Conservation (phyloP, 495 filamentous ascomycete species). For the Venustampulla echinocandica region DNA sequence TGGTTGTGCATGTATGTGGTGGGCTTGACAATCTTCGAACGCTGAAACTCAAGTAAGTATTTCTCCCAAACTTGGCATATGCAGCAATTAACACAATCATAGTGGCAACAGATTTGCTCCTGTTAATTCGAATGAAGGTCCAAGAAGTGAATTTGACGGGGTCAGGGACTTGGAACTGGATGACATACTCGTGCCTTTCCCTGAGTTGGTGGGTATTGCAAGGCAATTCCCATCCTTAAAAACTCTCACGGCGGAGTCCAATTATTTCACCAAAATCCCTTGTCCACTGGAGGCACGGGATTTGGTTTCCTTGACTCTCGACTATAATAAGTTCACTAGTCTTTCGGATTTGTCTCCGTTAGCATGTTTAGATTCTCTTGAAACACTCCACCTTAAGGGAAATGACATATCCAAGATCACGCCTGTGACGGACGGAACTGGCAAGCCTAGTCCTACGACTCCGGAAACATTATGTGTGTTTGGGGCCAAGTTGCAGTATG, state of each 20-base stretch:
- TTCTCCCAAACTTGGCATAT: background rate
- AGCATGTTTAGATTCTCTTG: slow-evolving; percentile 47
- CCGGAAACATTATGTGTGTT: slow-evolving; percentile 9
- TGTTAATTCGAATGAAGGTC: background rate
- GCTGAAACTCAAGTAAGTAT: slow-evolving; percentile 60
- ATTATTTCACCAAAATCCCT: slow-evolving; percentile 32
- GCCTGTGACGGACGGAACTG: slow-evolving; percentile 31
- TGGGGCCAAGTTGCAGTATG: slow-evolving; percentile 37
- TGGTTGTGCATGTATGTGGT: slow-evolving; percentile 60
- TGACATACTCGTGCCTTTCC: slow-evolving; percentile 63
- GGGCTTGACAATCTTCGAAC: slow-evolving; percentile 52
- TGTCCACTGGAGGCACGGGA: slow-evolving; percentile 32
- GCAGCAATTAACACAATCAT: slow-evolving; percentile 8
- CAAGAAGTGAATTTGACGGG: slow-evolving; percentile 37
- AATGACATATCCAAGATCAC: slow-evolving; percentile 37
- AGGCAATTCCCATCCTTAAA: slow-evolving; percentile 51
- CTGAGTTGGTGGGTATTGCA: slow-evolving; percentile 45
- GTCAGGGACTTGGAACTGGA: slow-evolving; percentile 66
- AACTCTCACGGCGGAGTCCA: slow-evolving; percentile 48
- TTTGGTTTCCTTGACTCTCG: slow-evolving; percentile 55
- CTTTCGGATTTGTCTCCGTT: slow-evolving; percentile 51
- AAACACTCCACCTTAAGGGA: slow-evolving; percentile 49
- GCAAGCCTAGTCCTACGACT: slow-evolving; percentile 24
- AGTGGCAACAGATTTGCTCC: slow-evolving; percentile 68
- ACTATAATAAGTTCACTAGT: slow-evolving; percentile 62